Base-by-base conservation (phyloP, 805 yeast species). In the Pichia gijzeniarum region DNA sequence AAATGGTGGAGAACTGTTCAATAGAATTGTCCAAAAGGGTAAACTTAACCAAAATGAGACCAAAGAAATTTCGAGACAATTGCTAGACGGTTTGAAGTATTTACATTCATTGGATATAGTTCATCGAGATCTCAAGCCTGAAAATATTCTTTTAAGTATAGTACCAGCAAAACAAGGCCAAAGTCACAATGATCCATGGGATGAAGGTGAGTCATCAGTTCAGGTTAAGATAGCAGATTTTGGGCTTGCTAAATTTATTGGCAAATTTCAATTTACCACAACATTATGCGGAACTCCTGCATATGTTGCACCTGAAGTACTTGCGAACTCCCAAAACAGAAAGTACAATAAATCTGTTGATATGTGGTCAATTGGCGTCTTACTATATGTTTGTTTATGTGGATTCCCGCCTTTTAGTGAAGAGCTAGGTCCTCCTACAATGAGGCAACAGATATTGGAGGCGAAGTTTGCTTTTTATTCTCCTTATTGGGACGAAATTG, bases 91-190 rank as follows among this genome's bases (percentile, higher is more conserved):
- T 5, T 69, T 91, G 53, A 81, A 82, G 56, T 91, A 88, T 62
- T 80, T 91, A 48, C 99, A 91, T 62, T 78, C 89, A 5, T 95
- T 95, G 10, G 95, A 88, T 59, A 96, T 91, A 22, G 76, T 91
- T 44, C 98, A 93, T 64, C 76, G 99, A 43, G 98, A 91, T 65
- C 71, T 91, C 56, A 91, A 93, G 65, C 99, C 99, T 1, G 95
- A 95, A 8, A 91, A 91, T 59, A 68, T 91, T 32, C 71, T 91
- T 38, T 68, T 51, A 65, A 79, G 73, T 49, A 78, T 83, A 16
- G 70, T 69, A 2, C 79, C 38, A 9, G 44, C 57, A 14, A 22
- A 28, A 1, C 38, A 47, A 14, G 33, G 2, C 10, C 21, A 33
- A 30, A 3, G 43, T 43, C 41, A 36, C 20, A 10, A 61, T 54